Evolutionary conservation across 495 filamentous ascomycete genomes (phyloP), one percentile per base, ranked within the genome.

Genomic region (Penicillium ochrochloron): DNA sequence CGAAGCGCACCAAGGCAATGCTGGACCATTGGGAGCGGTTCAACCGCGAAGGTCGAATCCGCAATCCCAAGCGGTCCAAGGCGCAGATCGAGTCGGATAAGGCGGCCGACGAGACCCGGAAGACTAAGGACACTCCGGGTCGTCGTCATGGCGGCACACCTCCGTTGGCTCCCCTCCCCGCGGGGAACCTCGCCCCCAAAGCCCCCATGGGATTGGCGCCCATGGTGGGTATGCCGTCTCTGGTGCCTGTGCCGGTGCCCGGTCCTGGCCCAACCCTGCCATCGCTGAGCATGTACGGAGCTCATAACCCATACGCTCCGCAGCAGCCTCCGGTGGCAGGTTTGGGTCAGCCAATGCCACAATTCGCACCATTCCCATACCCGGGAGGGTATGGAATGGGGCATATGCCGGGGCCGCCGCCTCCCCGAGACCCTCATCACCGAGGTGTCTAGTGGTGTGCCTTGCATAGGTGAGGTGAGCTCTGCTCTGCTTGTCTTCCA

Each of bases 11-110:
- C 12, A 76, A 81, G 59, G 80, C 80, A 12, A 82, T 82, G 82
- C 72, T 82, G 35, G 79, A 82, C 59, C 80, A 82, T 63, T 82
- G 80, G 80, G 74, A 74, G 35, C 73, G 78, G 10, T 82, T 81
- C 68, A 80, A 80, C 59, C 65, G 69, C 15, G 78, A 79, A 57
- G 79, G 79, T 35, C 76, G 78, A 15, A 77, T 73, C 15, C 76
- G 80, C 54, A 81, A 81, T 37, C 78, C 80, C 21, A 82, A 82
- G 67, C 78, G 80, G 10, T 80, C 78, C 57, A 81, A 80, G 63
- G 80, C 76, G 25, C 78, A 82, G 59, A 82, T 82, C 39, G 78
- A 81, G 65, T 72, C 74, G 14, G 78, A 77, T 54, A 72, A 76
- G 35, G 73, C 68, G 61, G 61, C 72, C 14, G 57, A 58, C 29